Base-by-base conservation (phyloP, 2,329 filamentous ascomycete genomes). In the Fusarium cicatricum region DNA sequence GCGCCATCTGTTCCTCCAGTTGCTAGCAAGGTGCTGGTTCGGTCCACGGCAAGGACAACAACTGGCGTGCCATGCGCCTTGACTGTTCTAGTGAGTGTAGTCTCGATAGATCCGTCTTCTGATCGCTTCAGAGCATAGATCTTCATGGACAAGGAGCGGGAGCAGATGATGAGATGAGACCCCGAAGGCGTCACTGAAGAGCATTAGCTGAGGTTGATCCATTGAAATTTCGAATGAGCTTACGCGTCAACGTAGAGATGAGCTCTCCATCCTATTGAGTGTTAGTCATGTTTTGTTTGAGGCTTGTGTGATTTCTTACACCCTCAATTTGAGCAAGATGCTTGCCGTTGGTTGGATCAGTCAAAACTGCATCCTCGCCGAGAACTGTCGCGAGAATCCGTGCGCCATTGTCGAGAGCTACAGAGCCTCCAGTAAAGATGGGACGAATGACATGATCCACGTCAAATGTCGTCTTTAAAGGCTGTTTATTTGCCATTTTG, bases 1-100 rank as follows among this genome's bases (percentile, higher is more conserved):
- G 90, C 86, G 19, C 95, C 95, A 71, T 99, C 95, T 4, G 95
- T 93, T 42, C 91, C 91, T 60, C 96, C 95, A 14, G 94, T 98
- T 14, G 93, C 95, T 37, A 99, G 82, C 11, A 99, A 80, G 2
- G 94, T 96, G 69, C 93, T 90, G 1, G 93, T 97, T 48, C 86
- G 83, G 73, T 99, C 95, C 58, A 95, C 87, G 1, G 91, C 88
- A 12, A 94, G 81, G 9, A 94, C 91, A 2, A 97, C 88, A 2
- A 98, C 92, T 0, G 96, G 95, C 3, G 94, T 93, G 0, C 87
- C 84, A 72, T 98, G 95, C 8, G 95, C 92, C 74, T 97, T 97
- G 28, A 97, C 76, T 3, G 91, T 93, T 67, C 92, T 87, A 14
- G 90, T 73, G 14, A 96, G 85, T 43, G 88, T 86, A 16, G 87